Percentiles rank a stretch among this genome's conserved stretches.
Conservation (phyloP, 495 filamentous ascomycete species). For the Collariella sp. region DNA sequence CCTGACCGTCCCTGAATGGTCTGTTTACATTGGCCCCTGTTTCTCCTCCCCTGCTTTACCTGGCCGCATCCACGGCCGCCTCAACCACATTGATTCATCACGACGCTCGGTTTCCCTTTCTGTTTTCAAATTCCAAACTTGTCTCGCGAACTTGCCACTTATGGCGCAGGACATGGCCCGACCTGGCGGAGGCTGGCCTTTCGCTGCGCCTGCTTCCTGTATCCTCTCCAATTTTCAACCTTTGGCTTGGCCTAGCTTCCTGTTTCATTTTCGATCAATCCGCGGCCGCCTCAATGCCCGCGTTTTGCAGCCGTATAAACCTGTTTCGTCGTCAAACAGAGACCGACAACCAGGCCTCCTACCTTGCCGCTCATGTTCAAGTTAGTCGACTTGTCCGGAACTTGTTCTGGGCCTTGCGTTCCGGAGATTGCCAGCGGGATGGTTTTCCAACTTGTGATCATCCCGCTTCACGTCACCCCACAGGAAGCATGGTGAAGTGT, state of each 20-base stretch:
- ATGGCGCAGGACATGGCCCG: not conserved
- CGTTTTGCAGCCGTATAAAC: not conserved
- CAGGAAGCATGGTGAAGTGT: constrained; percentile 23
- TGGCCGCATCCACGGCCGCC: constrained; percentile 12
- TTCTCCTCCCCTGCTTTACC: not conserved
- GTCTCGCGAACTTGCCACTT: not conserved
- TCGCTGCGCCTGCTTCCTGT: not conserved
- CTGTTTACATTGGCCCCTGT: constrained; percentile 10
- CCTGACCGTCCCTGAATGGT: constrained; percentile 2
- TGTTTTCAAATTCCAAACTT: constrained; percentile 21
- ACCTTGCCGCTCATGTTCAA: not conserved
- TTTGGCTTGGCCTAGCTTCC: not conserved
- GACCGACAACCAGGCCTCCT: constrained; percentile 7
- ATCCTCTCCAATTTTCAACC: not conserved
- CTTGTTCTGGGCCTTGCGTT: constrained; percentile 15
- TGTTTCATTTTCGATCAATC: not conserved
- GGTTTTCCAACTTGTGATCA: constrained; percentile 10
- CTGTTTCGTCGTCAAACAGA: not conserved
- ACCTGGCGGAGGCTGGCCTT: not conserved
- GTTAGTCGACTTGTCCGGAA: constrained; percentile 14
- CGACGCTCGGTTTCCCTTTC: constrained; percentile 3
- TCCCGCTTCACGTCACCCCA: constrained; percentile 20
- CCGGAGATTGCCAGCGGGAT: constrained; percentile 1
- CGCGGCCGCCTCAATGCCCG: not conserved
- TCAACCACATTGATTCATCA: constrained; percentile 19